Base-by-base conservation (phyloP, 371 early-diverging fungal genomes). In the Mucor irregularis region DNA sequence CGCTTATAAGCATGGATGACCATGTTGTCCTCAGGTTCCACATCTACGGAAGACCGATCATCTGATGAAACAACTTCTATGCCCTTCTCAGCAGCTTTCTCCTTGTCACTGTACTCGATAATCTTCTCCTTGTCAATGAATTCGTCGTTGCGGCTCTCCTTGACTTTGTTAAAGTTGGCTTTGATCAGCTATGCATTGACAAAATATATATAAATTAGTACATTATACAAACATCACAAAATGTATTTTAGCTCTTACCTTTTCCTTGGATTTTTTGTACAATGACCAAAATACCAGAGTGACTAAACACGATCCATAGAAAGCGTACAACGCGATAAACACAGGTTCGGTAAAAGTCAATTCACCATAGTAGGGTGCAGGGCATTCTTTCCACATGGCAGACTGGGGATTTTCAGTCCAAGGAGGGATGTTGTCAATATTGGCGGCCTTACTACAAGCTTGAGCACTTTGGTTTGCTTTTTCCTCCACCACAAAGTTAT, bases 291-390 rank as follows among this genome's bases (percentile, higher is more conserved):
- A 50, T 7, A 82, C 50, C 19, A 79, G 62, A 49, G 87, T 64
- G 22, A 74, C 69, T 8, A 74, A 71, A 26, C 87, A 69, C 69
- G 86, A 89, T n/a, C 80, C 81, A 24, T 83, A 73, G 25, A 85
- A 84, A 7, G 77, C 70, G 37, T 73, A 62, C 19, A 78, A 49
- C 7, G 83, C 76, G 53, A 83, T 74, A 45, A 73, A 74, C 16
- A 69, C 62, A 45, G 59, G 64, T 39, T 73, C 80, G 40, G 62
- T 59, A 50, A 60, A 73, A 0, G 46, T 74, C 35, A 84, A 66
- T 58, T 64, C 59, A 22, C 76, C 80, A 43, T 62, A 68, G 28
- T 72, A 72, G 4, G 80, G 68, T 24, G 65, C 58, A 21, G 85
- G 85, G 54, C 86, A 86, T n/a, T 63, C 62, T 21, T 63, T 66